Evolutionary conservation across 164 flowering plant species (phyloP), one percentile per base, ranked within the genome.

Genomic region (Sedum album): DNA sequence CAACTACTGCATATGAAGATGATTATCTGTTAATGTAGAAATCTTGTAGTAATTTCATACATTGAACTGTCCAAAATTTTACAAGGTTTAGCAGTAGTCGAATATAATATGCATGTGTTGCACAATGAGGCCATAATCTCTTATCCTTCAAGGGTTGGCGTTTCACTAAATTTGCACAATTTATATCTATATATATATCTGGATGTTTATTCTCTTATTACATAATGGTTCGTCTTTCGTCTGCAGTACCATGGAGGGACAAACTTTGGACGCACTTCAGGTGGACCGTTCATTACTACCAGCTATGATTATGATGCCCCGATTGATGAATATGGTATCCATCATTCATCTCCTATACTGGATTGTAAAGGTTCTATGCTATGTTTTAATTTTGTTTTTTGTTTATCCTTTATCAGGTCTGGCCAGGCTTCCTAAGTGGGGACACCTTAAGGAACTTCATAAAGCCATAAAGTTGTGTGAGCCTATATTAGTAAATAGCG

Each of bases 281-380:
- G 99, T 3, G 99, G 99, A 61, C 99, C 97, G 67, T 94, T 94
- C 77, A 94, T 94, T 69, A 94, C 97, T 17, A 94, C 99, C 61
- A 94, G 99, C 79, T 94, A 94, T 73, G 99, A 94, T 73, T 94
- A 94, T 80, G 93, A 94, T 73, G 99, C 99, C 69, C 99, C 99
- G n/a, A 88, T 94, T 75, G 99, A 95, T 82, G 99, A 95, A 76
- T 95, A 95, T 74, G 99, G 99, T 95, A 79, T 21, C 35, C 4
- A 38, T 65, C 67, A 35, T 17, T 18, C 41, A 66, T 42, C 31
- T 62, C 11, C 14, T 36, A 13, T 4, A 20, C 6, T n/a, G n/a
- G 33, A 28, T 30, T 57, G 6, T 57, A 28, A n/a, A n/a, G n/a
- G n/a, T n/a, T n/a, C 1, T 33, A 3, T 26, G 33, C 25, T 21